Base-by-base conservation (phyloP, 2,329 filamentous ascomycete species). In the Knoxdaviesia proteae region DNA sequence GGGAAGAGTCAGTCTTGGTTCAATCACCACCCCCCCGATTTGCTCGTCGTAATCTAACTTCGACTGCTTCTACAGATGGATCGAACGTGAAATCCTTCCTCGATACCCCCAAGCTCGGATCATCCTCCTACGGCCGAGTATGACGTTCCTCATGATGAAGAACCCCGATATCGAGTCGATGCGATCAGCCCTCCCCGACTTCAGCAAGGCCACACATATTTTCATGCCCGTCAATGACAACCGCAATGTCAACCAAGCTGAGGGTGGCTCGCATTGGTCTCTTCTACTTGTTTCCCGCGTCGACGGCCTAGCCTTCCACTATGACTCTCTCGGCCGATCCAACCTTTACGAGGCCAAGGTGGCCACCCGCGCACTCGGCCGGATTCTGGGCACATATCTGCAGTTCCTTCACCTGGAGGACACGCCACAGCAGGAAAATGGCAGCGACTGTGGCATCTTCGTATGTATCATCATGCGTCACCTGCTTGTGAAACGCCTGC, bases 211-310 rank as follows among this genome's bases (percentile, higher is more conserved):
- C 37, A 92, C 87, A 4, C 90, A 98, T 60, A 80, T 94, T 51
- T 98, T 98, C 62, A 73, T 98, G 3, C 90, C 90, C 20, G 80
- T 98, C 57, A 96, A 94, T 60, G 87, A 98, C 62, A 82, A 77
- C 52, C 69, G 71, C 39, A 83, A 84, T 50, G 74, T 80, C 40
- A 71, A 69, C 41, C 64, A 79, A 44, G 78, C 84, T n/a, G 87
- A 94, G 61, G 84, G 83, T 36, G 90, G 90, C 36, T 82, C 80
- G 3, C 90, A 98, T 58, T 98, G 90, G 90, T 93, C 84, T 0
- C 65, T 98, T 0, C 74, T 98, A 1, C 72, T 98, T 3, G 87
- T 98, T 33, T 86, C 79, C 8, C 71, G 86, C 36, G 76, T 93
- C 41, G 90, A 98, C 55, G 77, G 84, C 6, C 77, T 94, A 3